Conservation (phyloP, 208 protist genomes). For the Zelonia costaricensis region DNA sequence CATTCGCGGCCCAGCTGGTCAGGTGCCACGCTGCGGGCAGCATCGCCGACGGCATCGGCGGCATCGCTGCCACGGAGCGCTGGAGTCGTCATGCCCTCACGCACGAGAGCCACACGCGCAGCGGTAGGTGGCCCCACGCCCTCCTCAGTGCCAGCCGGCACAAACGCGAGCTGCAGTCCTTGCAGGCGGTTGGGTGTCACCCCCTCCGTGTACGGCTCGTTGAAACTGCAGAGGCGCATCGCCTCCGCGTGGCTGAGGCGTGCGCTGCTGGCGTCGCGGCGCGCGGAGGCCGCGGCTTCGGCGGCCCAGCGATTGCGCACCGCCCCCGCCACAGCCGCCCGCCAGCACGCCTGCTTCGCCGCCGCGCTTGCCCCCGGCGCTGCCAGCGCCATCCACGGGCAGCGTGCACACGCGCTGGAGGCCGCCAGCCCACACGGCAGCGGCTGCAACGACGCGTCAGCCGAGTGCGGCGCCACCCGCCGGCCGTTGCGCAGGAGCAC, state of each 20-base stretch:
- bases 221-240: slow-evolving; percentile 25
- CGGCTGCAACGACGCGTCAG: slow-evolving; percentile 10
- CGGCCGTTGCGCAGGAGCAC: slow-evolving; percentile 14
- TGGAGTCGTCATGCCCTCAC: neutral
- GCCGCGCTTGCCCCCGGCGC: neutral
- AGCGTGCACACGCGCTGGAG: slow-evolving; percentile 38
- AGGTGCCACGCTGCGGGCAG: neutral
- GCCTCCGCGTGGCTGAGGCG: neutral
- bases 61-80: neutral
- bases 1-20: slow-evolving; percentile 23
- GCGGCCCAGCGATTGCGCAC: slow-evolving; percentile 4
- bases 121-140: no score
- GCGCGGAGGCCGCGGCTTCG: neutral
- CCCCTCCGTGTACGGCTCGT: slow-evolving; percentile 44
- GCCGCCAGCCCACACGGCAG: slow-evolving; percentile 40
- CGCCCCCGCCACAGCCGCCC: slow-evolving; percentile 27
- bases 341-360: slow-evolving; percentile 35
- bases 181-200: slow-evolving; percentile 41
- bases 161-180: slow-evolving; percentile 54
- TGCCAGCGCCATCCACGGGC: slow-evolving; percentile 74
- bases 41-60: neutral
- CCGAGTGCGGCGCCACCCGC: neutral
- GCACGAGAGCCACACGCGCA: no score
- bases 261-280: neutral
- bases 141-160: no score